A percentile compares a stretch with the other conserved stretches of the same genome.
Evolutionary conservation across 371 early-diverging fungal species (phyloP).

Genomic region (Mortierella sp.): DNA sequence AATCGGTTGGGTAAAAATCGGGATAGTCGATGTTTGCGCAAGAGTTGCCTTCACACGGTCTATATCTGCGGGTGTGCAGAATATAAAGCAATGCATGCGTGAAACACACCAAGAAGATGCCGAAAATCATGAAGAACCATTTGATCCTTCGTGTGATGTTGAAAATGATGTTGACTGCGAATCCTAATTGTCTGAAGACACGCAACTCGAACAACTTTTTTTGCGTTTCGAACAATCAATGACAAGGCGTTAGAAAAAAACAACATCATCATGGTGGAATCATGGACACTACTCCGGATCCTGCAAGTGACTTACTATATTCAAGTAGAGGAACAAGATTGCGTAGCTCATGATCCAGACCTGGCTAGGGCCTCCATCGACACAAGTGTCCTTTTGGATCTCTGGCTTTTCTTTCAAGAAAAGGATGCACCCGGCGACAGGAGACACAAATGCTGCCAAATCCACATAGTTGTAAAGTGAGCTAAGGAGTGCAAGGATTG

Average conservation of each 20-base stretch:
- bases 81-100: conserved; percentile 45
- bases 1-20: conserved; percentile 17
- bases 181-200: conserved; percentile 40
- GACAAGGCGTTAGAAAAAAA: background rate
- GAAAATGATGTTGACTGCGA: conserved; percentile 48
- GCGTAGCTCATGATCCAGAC: conserved; percentile 47
- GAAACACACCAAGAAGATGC: conserved; percentile 36
- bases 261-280: background rate
- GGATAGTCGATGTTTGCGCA: background rate
- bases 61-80: conserved; percentile 22
- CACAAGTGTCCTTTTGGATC: background rate
- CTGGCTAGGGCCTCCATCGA: conserved; percentile 18
- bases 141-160: conserved; percentile 38
- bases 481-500: background rate
- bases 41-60: background rate
- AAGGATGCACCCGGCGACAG: conserved; percentile 30
- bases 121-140: conserved; percentile 51
- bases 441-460: conserved; percentile 17
- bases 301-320: conserved; percentile 34
- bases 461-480: conserved; percentile 50
- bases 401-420: conserved; percentile 3
- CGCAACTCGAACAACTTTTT: conserved; percentile 46
- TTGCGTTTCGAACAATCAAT: background rate
- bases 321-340: conserved; percentile 35
- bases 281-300: background rate